Conservation (phyloP, 495 filamentous ascomycete genomes). For the Terfezia boudieri region DNA sequence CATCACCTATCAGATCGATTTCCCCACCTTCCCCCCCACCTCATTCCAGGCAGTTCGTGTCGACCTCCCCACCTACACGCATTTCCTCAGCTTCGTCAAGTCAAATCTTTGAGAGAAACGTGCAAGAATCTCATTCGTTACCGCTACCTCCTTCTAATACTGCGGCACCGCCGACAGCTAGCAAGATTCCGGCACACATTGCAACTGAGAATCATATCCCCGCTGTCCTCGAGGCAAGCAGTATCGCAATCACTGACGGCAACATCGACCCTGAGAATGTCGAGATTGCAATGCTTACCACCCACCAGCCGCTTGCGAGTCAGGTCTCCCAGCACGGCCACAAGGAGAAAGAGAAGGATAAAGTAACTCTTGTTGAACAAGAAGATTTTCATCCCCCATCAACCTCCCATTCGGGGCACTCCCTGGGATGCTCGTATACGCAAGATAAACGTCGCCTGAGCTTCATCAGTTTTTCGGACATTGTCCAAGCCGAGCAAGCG, state of each 20-base stretch:
- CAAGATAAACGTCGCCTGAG: conserved; percentile 62
- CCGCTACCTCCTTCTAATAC: too few species aligned
- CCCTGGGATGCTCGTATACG: conserved; percentile 23
- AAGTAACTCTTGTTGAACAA: conserved; percentile 27
- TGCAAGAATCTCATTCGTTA: conserved; percentile 40
- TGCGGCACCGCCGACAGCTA: too few species aligned
- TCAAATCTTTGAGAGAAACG: conserved; percentile 84
- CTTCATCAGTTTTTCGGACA: conserved; percentile 88
- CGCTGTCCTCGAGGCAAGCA: conserved; percentile 68
- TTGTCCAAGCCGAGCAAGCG: conserved; percentile 71
- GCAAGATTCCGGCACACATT: conserved; percentile 65
- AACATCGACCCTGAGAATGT: conserved; percentile 56
- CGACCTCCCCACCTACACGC: conserved; percentile 4
- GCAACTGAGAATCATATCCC: conserved; percentile 83
- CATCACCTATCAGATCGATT: conserved; percentile 11
- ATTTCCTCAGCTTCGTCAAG: conserved; percentile 21
- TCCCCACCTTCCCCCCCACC: conserved; percentile 21
- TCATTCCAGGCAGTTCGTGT: background rate
- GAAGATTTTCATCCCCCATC: conserved; percentile 31
- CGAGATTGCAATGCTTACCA: conserved; percentile 64
- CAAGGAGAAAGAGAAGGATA: conserved; percentile 20
- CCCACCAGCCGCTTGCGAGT: conserved; percentile 50
- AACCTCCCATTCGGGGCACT: conserved; percentile 9
- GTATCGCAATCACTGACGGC: conserved; percentile 66
- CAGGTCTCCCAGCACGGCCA: conserved; percentile 12